Percentiles rank a stretch among this genome's conserved stretches.
phyloP scores from a whole-genome alignment of 139 green algal genomes.

The Protoeuglena noctilucae region DNA sequence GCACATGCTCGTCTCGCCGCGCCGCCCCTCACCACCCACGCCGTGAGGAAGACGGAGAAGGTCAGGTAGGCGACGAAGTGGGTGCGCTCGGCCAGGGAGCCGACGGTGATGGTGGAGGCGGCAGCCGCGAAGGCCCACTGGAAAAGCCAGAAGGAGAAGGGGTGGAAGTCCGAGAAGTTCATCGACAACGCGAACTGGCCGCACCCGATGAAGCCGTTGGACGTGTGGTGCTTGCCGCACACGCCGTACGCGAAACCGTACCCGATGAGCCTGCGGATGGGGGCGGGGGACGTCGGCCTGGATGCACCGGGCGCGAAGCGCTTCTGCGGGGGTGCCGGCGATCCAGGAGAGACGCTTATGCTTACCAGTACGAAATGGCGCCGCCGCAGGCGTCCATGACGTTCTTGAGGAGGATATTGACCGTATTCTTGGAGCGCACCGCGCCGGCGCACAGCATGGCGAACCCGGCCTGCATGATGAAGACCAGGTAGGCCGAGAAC shows the following conservation, averaged over 20 bases:
- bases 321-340: too few relatives aligned
- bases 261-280: too few relatives aligned
- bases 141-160: slow-evolving; percentile 40
- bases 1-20: too few relatives aligned
- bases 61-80: slow-evolving; percentile 42
- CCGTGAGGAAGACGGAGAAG: slow-evolving; percentile 36
- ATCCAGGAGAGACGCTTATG: too few relatives aligned
- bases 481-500: slow-evolving; percentile 32
- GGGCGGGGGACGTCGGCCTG: too few relatives aligned
- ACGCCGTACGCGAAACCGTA: slow-evolving; percentile 43
- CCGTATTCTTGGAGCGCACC: slow-evolving; percentile 25
- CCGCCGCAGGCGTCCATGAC: slow-evolving; percentile 14
- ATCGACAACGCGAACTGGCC: neutral
- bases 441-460: slow-evolving; percentile 14
- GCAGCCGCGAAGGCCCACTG: slow-evolving; percentile 57
- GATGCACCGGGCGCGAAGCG: too few relatives aligned
- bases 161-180: neutral
- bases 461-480: slow-evolving; percentile 48
- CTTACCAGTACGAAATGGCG: slow-evolving; percentile 17
- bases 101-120: slow-evolving; percentile 45
- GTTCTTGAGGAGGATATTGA: slow-evolving; percentile 31
- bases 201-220: slow-evolving; percentile 11
- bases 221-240: neutral
- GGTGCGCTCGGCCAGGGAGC: slow-evolving; percentile 48
- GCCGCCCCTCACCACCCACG: too few relatives aligned